Evolutionary conservation across 352 stramenopile genomes (phyloP).

Genomic region (Globisporangium ultimum): DNA sequence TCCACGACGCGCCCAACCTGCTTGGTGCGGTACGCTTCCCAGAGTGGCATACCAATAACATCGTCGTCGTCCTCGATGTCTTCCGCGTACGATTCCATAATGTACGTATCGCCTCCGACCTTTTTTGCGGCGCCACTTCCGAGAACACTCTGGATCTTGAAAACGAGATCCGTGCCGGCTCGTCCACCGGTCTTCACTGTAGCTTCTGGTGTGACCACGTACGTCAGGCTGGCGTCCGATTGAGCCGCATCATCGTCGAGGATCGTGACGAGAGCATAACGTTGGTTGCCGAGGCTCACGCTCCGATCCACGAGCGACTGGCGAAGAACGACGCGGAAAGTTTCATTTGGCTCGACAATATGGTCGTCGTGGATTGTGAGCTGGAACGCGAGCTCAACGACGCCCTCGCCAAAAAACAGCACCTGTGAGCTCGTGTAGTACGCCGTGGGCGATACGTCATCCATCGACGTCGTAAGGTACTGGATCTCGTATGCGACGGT

Average conservation of each 20-base stretch:
- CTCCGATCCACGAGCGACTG: slow-evolving; percentile 20
- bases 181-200: slow-evolving; percentile 29
- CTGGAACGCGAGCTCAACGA: slow-evolving; percentile 86
- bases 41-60: not conserved
- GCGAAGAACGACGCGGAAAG: slow-evolving; percentile 55
- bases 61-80: slow-evolving; percentile 14
- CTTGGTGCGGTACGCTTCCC: slow-evolving; percentile 20
- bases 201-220: slow-evolving; percentile 23
- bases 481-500: slow-evolving; percentile 80
- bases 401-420: slow-evolving; percentile 75
- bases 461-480: slow-evolving; percentile 66
- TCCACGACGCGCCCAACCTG: slow-evolving; percentile 20
- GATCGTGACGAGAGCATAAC: slow-evolving; percentile 64
- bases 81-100: slow-evolving; percentile 39
- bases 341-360: slow-evolving; percentile 58
- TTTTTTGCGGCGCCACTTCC: slow-evolving; percentile 27
- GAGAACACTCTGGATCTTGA: slow-evolving; percentile 53
- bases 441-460: slow-evolving; percentile 82
- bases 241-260: slow-evolving; percentile 52
- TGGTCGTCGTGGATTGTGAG: slow-evolving; percentile 92
- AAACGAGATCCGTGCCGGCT: slow-evolving; percentile 40
- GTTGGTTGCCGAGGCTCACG: slow-evolving; percentile 55
- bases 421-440: slow-evolving; percentile 84
- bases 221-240: slow-evolving; percentile 38
- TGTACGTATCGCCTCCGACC: slow-evolving; percentile 21